Base-by-base conservation (phyloP, 192 early-diverging fungal genomes). In the Coemansia reversa region DNA sequence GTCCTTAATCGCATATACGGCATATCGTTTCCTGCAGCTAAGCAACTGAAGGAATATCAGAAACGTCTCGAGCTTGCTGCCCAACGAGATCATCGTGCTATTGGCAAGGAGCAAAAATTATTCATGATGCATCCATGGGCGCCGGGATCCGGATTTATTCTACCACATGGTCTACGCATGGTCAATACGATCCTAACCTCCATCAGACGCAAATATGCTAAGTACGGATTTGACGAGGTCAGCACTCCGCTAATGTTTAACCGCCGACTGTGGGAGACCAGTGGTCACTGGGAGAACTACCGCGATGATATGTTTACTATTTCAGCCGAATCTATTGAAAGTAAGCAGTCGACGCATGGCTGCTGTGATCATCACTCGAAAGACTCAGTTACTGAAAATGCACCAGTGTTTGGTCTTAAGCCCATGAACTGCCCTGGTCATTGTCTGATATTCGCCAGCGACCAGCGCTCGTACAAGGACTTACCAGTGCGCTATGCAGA, bases 341-440 rank as follows among this genome's bases (percentile, higher is more conserved):
- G 55, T 39, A 50, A 49, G 27, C 18, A 47, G 24, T 22, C 51
- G 5, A 16, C 32, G 5, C 16, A 25, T 12, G 56, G 74, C 39
- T 71, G 72, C 51, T 82, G 86, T 50, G 30, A 45, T n/a, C 72
- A 85, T 45, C 50, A 55, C 29, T 1, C 48, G 3, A 11, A 4
- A 0, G 50, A 29, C 5, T 7, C 4, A 7, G 54, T 22, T 12
- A 9, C 39, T 2, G 67, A 64, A 28, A 72, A 67, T 14, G 89
- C 88, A 33, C 84, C 88, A 29, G 65, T 88, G 19, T 89, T 88
- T 81, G 92, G 92, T 7, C 81, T 98, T n/a, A 98, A 98, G 67
- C 95, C 95, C 11, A 98, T 98, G 95, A 98, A 98, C 70, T 98
- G 96, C 64, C 96, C 96, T 2, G 94, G 94, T 2, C 96, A 98